phyloP scores from a whole-genome alignment of 1,284 basidiomycete genomes.

The Malassezia pachydermatis region DNA sequence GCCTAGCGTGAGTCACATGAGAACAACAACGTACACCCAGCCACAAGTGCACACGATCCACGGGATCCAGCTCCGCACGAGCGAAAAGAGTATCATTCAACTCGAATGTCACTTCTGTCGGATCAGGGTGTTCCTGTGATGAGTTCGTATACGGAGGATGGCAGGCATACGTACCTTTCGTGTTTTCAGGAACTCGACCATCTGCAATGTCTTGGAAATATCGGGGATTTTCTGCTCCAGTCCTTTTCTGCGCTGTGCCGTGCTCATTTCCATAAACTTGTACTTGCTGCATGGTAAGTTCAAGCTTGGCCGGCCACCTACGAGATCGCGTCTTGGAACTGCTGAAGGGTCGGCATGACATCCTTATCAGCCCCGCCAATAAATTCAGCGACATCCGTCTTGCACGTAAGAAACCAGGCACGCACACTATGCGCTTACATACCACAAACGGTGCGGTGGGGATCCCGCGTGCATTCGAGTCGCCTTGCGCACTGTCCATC shows the following conservation, averaged over 20 bases:
- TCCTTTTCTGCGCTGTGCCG: slow-evolving; percentile 66
- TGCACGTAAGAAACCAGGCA: slow-evolving; percentile 66
- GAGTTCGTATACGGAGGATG: not conserved
- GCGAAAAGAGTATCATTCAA: slow-evolving; percentile 90
- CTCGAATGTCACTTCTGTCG: slow-evolving; percentile 78
- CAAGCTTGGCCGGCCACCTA: slow-evolving; percentile 48
- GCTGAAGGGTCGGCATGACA: slow-evolving; percentile 67
- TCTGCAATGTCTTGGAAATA: slow-evolving; percentile 79
- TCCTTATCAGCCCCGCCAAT: slow-evolving; percentile 69
- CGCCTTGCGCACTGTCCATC: slow-evolving; percentile 1
- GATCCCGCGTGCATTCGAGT: slow-evolving; percentile 71
- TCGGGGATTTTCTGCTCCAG: slow-evolving; percentile 93
- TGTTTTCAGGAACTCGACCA: slow-evolving; percentile 65
- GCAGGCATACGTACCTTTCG: slow-evolving; percentile 53
- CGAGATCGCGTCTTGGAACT: slow-evolving; percentile 87
- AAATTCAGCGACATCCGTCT: slow-evolving; percentile 75
- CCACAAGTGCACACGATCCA: slow-evolving; percentile 85
- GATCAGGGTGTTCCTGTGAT: slow-evolving; percentile 49
- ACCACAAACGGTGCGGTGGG: slow-evolving; percentile 91
- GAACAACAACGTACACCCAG: slow-evolving; percentile 61
- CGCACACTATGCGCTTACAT: no score
- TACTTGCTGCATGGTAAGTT: slow-evolving; percentile 65
- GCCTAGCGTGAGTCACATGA: slow-evolving; percentile 22
- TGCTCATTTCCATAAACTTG: slow-evolving; percentile 88
- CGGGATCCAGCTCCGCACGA: slow-evolving; percentile 74